A percentile compares a stretch with the other conserved stretches of the same genome.
These are phyloP conservation scores for Limonium bicolor DNA, from an alignment of 148 eudicot genomes.

Conservation along the genomic window DNA sequence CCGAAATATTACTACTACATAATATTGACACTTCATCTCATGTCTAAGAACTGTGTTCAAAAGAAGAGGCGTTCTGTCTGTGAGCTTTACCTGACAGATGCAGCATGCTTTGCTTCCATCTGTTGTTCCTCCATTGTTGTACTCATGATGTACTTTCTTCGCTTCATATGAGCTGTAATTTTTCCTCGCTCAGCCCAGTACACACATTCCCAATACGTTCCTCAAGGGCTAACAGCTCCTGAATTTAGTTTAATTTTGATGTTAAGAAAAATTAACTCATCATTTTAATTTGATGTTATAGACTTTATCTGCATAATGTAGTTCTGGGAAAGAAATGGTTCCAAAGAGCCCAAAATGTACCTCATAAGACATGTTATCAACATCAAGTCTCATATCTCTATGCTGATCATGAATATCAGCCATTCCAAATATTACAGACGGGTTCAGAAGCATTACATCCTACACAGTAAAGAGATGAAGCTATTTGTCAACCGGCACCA, in stretches of 20 bases:
- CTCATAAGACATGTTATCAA: slow-evolving; percentile 14
- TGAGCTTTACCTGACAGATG: slow-evolving; percentile 39
- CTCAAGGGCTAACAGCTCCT: slow-evolving; percentile 61
- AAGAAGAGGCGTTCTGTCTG: background rate
- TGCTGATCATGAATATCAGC: slow-evolving; percentile 75
- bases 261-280: too few relatives aligned
- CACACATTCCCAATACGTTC: slow-evolving; percentile 49
- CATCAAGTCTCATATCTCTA: slow-evolving; percentile 63
- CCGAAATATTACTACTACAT: background rate
- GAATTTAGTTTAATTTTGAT: too few relatives aligned
- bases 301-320: too few relatives aligned
- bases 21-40: background rate
- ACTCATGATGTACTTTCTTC: slow-evolving; percentile 11
- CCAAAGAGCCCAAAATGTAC: background rate
- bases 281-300: too few relatives aligned
- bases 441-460: slow-evolving; percentile 92
- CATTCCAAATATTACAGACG: slow-evolving; percentile 56
- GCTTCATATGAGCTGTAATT: slow-evolving; percentile 25
- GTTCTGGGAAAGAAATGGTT: background rate
- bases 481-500: too few relatives aligned
- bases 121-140: slow-evolving; percentile 8
- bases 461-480: slow-evolving; percentile 14
- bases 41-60: background rate
- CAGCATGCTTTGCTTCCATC: slow-evolving; percentile 42
- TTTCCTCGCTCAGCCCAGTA: slow-evolving; percentile 45